A percentile compares a stretch with the other conserved stretches of the same genome.
These are phyloP conservation scores for Garcia nutans DNA, from an alignment of 345 rosid species.

Conservation along the genomic window DNA sequence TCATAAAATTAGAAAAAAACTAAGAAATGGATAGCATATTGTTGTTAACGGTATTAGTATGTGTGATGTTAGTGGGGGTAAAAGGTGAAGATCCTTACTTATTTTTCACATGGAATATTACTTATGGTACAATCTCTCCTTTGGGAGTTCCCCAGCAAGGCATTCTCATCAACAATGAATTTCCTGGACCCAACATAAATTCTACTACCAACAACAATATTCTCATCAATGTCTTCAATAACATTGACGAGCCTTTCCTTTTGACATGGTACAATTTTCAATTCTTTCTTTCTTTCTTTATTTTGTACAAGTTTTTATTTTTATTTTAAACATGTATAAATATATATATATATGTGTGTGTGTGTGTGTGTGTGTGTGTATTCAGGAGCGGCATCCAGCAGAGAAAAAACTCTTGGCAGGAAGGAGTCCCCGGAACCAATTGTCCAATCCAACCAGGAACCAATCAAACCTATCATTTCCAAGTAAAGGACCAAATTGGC, in stretches of 20 bases:
- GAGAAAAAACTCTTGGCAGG: constrained; percentile 85
- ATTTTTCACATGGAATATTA: constrained; percentile 63
- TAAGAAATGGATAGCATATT: constrained; percentile 32
- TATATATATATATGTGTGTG: too few relatives aligned
- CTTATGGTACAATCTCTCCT: constrained; percentile 60
- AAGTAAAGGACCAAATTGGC: constrained; percentile 80
- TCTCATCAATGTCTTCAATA: constrained; percentile 65
- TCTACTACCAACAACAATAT: constrained; percentile 71
- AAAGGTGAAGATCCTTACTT: constrained; percentile 62
- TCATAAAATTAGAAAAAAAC: too few relatives aligned
- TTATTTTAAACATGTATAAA: too few relatives aligned
- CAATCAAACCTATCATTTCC: constrained; percentile 77
- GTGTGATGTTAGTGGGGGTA: constrained; percentile 37
- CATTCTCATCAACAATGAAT: constrained; percentile 70
- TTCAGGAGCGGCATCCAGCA: constrained; percentile 77
- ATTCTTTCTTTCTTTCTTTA: background rate
- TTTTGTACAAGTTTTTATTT: too few relatives aligned
- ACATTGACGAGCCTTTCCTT: constrained; percentile 69
- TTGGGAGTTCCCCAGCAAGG: constrained; percentile 62
- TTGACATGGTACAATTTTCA: constrained; percentile 43
- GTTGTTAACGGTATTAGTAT: constrained; percentile 35
- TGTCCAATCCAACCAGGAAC: constrained; percentile 71
- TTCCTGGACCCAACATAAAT: constrained; percentile 79
- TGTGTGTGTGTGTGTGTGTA: too few relatives aligned
- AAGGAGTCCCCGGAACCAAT: constrained; percentile 63